Conservation (phyloP, 2,329 filamentous ascomycete species). For the Sporothrix protearum region DNA sequence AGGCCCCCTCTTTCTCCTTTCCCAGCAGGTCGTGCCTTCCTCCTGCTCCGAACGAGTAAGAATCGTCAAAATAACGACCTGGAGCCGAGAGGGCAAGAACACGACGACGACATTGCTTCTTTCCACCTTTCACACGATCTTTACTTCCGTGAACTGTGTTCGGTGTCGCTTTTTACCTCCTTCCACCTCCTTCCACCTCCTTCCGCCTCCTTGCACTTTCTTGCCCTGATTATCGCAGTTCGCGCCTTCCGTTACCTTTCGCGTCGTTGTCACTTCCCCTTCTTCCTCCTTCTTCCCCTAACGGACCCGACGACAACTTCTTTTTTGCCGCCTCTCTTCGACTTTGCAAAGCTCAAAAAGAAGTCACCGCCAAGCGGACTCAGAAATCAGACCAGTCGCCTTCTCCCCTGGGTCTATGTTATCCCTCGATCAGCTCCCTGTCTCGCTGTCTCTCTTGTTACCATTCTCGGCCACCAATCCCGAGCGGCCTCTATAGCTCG, state of each 20-base stretch:
- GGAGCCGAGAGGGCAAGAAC: slow-evolving; percentile 23
- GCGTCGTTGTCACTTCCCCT: not conserved
- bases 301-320: slow-evolving; percentile 1
- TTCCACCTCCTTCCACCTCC: not conserved
- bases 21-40: slow-evolving; percentile 22
- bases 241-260: not conserved
- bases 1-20: slow-evolving; percentile 24
- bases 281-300: not conserved
- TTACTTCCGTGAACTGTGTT: slow-evolving; percentile 10
- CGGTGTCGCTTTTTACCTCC: not conserved
- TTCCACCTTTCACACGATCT: not conserved
- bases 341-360: slow-evolving; percentile 2
- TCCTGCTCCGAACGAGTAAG: slow-evolving; percentile 10
- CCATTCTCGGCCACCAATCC: not conserved
- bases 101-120: slow-evolving; percentile 15
- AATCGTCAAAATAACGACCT: slow-evolving; percentile 15
- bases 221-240: not conserved
- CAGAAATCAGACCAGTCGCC: not conserved
- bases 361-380: not conserved
- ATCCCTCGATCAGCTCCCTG: not conserved
- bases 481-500: not conserved
- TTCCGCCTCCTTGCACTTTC: not conserved
- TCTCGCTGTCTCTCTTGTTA: not conserved
- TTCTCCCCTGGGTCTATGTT: not conserved
- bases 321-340: not conserved